These are phyloP conservation scores for Carpinus viminea DNA, from an alignment of 306 rosid species.

Conservation along the genomic window DNA sequence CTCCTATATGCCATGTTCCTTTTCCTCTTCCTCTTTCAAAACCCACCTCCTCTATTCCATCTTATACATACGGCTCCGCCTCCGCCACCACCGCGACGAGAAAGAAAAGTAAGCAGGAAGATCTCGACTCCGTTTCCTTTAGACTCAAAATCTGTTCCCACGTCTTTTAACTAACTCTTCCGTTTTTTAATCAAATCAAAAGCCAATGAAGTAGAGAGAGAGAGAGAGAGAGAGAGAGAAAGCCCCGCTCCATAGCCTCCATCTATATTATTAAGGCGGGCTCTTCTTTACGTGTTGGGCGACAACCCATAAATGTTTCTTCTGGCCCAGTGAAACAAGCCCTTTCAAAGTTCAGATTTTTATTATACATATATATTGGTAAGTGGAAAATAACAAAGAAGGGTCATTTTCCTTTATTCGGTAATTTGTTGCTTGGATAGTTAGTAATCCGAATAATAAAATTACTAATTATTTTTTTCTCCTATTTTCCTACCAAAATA, in stretches of 20 bases:
- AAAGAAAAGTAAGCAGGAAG: slow-evolving; percentile 5
- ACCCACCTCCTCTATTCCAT: background rate
- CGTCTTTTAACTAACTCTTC: slow-evolving; percentile 41
- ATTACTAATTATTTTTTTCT: no score
- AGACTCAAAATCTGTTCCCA: background rate
- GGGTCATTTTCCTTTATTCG: no score
- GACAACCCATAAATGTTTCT: background rate
- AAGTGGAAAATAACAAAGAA: no score
- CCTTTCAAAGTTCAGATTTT: background rate
- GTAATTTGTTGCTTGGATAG: no score
- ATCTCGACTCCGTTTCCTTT: background rate
- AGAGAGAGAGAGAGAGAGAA: background rate
- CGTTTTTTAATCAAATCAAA: slow-evolving; percentile 2
- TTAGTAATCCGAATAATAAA: no score
- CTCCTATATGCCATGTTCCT: slow-evolving; percentile 80
- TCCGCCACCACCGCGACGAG: slow-evolving; percentile 1
- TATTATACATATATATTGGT: background rate
- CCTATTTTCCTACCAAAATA: no score
- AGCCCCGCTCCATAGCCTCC: background rate
- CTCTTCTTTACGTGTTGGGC: background rate
- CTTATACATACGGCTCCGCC: background rate
- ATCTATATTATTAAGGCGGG: background rate
- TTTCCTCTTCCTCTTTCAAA: background rate
- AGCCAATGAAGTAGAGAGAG: background rate
- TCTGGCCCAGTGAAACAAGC: background rate